Conservation (phyloP, 345 rosid genomes). For the Populus nigra region DNA sequence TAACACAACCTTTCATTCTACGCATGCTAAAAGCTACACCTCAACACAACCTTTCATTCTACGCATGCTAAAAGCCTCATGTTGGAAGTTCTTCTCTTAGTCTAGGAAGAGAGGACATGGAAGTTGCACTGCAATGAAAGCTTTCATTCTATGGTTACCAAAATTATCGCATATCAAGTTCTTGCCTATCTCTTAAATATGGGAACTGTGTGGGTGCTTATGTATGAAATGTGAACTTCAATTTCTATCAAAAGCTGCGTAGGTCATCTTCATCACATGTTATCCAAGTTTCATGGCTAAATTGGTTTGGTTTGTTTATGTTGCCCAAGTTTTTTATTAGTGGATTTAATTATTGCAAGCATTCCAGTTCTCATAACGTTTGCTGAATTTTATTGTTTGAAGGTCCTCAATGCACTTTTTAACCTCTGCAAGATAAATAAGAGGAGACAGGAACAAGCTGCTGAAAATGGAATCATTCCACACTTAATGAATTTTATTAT, state of each 20-base stretch:
- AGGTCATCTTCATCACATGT: neutral
- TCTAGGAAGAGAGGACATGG: neutral
- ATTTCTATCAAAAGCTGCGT: neutral
- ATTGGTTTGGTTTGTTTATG: neutral
- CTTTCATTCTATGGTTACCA: neutral
- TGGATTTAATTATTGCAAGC: neutral
- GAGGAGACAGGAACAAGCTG: constrained; percentile 99
- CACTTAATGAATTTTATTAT: constrained; percentile 86
- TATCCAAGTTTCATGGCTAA: neutral
- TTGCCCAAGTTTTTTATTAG: neutral
- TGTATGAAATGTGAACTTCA: neutral
- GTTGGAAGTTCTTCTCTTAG: neutral
- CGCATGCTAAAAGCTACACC: no score
- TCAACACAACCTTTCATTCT: neutral
- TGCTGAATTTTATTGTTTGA: constrained; percentile 19
- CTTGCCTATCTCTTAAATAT: neutral
- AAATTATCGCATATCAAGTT: neutral
- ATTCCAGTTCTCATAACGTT: neutral
- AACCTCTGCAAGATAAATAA: constrained; percentile 98
- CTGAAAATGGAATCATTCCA: constrained; percentile 98
- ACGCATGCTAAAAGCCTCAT: neutral
- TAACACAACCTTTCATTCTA: neutral
- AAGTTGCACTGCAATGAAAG: neutral
- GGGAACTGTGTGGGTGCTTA: neutral
- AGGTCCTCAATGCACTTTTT: constrained; percentile 96